Base-by-base conservation (phyloP, 2,329 filamentous ascomycete species). In the Fusarium brachygibbosum region DNA sequence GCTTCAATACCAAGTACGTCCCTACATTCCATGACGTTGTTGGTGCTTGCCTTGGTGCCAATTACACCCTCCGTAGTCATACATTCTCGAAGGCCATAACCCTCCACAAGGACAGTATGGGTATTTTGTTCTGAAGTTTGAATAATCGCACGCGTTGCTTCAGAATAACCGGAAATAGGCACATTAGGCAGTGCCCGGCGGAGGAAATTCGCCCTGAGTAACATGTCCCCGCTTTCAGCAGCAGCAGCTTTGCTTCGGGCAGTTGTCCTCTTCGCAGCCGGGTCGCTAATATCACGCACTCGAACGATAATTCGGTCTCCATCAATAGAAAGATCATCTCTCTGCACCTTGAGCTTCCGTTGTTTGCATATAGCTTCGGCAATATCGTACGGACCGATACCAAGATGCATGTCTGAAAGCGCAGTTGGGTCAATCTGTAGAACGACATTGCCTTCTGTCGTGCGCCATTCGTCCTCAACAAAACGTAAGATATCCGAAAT, bases 1-100 rank as follows among this genome's bases (percentile, higher is more conserved):
- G 96, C 96, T 83, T 99, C 96, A 74, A 99, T 98, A 50, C 96
- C 96, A 5, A 99, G 88, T 0, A 98, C 90, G 25, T 96, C 90
- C 35, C 88, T 86, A 74, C 90, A 91, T 81, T 99, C 96, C 87
- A 98, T 93, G 71, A 99, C 90, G 75, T 90, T 93, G 83, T 99
- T 99, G 66, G 91, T 91, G 11, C 86, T 87, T 4, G 90, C 91
- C 71, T 86, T 84, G 21, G 88, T 90, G 58, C 94, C 94, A 58
- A 97, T 85, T 7, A 99, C 92, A 68, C 96, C 96, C 66, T 94
- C 92, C 0, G 96, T 99, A 12, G 90, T 97, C 91, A 99, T 97
- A 82, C 94, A 98, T 31, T 89, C 87, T 42, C 89, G 88, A 50
- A 99, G 84, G 1, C 96, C 96, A 79, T 99, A 98, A 3, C 96